phyloP scores from a whole-genome alignment of 257 asterid species.

The Gardenia jasminoides region DNA sequence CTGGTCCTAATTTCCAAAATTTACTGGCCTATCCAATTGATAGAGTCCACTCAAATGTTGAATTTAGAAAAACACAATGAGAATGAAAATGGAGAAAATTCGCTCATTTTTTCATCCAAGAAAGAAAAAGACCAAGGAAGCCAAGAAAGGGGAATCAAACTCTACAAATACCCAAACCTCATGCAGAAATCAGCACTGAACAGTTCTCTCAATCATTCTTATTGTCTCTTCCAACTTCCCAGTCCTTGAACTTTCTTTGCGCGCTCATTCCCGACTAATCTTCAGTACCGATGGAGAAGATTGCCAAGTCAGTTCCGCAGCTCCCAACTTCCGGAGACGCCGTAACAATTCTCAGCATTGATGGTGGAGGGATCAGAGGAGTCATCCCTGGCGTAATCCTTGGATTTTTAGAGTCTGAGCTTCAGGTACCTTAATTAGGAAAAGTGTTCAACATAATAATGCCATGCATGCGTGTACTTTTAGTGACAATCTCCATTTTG shows the following conservation, averaged over 20 bases:
- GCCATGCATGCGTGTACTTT: not conserved
- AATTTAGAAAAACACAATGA: no score
- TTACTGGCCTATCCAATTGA: no score
- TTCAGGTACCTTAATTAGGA: not conserved
- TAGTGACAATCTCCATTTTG: not conserved
- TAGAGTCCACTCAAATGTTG: no score
- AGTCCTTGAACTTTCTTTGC: not conserved
- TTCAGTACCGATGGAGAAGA: no score
- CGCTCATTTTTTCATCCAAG: no score
- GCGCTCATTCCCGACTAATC: not conserved
- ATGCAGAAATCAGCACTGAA: not conserved
- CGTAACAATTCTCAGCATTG: constrained; percentile 51
- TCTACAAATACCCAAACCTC: constrained; percentile 1
- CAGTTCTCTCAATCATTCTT: not conserved
- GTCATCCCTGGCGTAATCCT: constrained; percentile 48
- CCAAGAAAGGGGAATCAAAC: not conserved
- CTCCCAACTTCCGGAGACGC: constrained; percentile 39
- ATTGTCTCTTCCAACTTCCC: not conserved
- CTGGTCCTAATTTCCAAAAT: no score
- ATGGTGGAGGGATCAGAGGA: constrained; percentile 64
- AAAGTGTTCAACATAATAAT: not conserved
- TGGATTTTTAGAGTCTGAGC: constrained; percentile 18
- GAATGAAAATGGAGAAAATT: no score
- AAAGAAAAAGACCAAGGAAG: no score
- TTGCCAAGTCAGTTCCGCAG: constrained; percentile 16